A percentile compares a stretch with the other conserved stretches of the same genome.
Evolutionary conservation across 768 basidiomycete genomes (phyloP).

Genomic region (Tulasnella sp.): DNA sequence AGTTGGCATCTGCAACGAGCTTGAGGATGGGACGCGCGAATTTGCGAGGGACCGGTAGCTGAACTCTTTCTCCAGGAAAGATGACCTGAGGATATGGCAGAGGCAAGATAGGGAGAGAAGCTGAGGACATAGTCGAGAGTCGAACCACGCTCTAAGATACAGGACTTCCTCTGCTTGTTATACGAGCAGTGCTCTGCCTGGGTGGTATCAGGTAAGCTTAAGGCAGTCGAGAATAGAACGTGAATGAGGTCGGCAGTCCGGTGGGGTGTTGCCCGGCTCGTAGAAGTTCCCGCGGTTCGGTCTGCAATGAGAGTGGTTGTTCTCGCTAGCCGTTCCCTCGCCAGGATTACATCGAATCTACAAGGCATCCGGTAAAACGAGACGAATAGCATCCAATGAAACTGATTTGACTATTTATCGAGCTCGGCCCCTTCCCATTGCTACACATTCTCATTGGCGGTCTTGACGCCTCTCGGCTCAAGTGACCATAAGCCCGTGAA

Average conservation of each 20-base stretch:
- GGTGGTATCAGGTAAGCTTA: background rate
- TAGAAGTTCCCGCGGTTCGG: background rate
- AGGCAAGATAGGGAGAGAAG: slow-evolving; percentile 57
- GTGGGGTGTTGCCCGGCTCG: background rate
- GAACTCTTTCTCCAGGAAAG: slow-evolving; percentile 66
- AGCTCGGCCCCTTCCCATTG: too few relatives aligned
- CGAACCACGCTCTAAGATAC: background rate
- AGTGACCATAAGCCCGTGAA: too few relatives aligned
- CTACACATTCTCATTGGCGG: too few relatives aligned
- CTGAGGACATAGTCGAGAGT: background rate
- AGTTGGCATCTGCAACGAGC: slow-evolving; percentile 64
- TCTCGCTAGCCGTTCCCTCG: too few relatives aligned
- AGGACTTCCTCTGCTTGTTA: background rate
- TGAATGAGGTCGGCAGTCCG: background rate
- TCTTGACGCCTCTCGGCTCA: too few relatives aligned
- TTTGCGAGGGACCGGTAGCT: slow-evolving; percentile 58
- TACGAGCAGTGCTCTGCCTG: background rate
- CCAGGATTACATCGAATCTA: too few relatives aligned
- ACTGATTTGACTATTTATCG: too few relatives aligned
- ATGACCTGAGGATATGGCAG: slow-evolving; percentile 70
- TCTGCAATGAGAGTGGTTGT: background rate
- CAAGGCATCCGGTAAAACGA: too few relatives aligned
- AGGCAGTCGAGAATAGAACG: background rate
- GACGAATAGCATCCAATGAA: too few relatives aligned
- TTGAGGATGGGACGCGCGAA: slow-evolving; percentile 64